Percentiles rank a stretch among this genome's conserved stretches.
Evolutionary conservation across 371 early-diverging fungal genomes (phyloP).

Genomic region (Rhizomucor pusillus): DNA sequence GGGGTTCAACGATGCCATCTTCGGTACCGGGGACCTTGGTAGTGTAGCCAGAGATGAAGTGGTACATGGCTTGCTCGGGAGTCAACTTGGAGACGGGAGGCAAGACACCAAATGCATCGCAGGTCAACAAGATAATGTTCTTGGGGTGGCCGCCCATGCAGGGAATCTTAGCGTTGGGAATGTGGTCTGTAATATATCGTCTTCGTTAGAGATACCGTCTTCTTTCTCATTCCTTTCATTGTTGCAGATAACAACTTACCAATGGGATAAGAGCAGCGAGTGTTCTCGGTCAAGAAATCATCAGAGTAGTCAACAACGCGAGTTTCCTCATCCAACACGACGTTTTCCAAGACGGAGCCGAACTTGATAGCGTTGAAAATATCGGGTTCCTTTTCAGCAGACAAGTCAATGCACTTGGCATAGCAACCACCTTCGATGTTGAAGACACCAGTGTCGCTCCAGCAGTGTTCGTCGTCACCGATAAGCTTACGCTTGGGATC

Average conservation of each 20-base stretch:
- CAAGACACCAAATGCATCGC: conserved; percentile 95
- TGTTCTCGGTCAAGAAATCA: conserved; percentile 87
- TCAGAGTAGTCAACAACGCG: conserved; percentile 85
- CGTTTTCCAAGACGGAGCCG: conserved; percentile 93
- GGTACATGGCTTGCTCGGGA: conserved; percentile 92
- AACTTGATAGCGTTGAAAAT: conserved; percentile 89
- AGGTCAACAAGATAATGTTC: conserved; percentile 94
- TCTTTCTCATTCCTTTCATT: background rate
- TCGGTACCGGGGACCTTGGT: conserved; percentile 95
- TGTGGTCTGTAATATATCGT: conserved; percentile 56
- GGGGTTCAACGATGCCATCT: conserved; percentile 91
- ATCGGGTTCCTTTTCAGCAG: conserved; percentile 94
- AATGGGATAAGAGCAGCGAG: conserved; percentile 93
- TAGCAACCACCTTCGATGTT: conserved; percentile 98
- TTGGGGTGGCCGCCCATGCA: conserved; percentile 90
- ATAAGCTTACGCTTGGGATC: conserved; percentile 89
- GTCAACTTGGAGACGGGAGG: conserved; percentile 92
- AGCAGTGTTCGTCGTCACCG: conserved; percentile 98
- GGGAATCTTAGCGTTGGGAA: conserved; percentile 93
- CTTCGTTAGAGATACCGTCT: too few species aligned
- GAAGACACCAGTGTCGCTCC: conserved; percentile 92
- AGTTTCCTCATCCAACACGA: conserved; percentile 76
- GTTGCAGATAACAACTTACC: conserved; percentile 6
- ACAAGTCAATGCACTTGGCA: conserved; percentile 93
- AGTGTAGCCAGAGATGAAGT: conserved; percentile 90